Base-by-base conservation (phyloP, 805 yeast genomes). In the Ogataea paraovalis region DNA sequence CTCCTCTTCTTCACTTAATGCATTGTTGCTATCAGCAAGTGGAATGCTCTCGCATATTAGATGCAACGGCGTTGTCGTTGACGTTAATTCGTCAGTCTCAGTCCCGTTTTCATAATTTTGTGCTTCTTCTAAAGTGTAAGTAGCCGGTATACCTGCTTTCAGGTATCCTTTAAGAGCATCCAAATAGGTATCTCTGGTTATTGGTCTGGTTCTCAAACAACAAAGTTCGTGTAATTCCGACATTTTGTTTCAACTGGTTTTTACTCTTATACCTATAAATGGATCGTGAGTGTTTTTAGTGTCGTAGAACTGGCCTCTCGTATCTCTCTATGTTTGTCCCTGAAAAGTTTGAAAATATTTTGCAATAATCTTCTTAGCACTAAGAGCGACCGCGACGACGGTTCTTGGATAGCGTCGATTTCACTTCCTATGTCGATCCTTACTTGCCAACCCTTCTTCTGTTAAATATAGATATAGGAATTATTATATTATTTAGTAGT, bases 41-140 rank as follows among this genome's bases (percentile, higher is more conserved):
- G 76, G 75, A 12, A 84, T 56, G 39, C 78, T 71, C 40, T 80
- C 76, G 45, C 84, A 76, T 7, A 88, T 73, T 40, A 83, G 59
- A 64, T 89, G 96, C 53, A 88, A 68, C 13, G 96, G 95, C 0
- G 96, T 87, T 2, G 96, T 87, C 16, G 86, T 86, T 8, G 46
- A 66, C 4, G 46, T 57, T 9, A 65, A 52, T 14, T 67, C 71
- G 19, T 64, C 70, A 16, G 34, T 19, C 20, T 71, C 74, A 28
- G 45, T 53, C 21, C 64, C 76, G 51, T 76, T 65, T 42, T 74
- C 78, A 56, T 67, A 83, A 43, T 80, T 80, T 41, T 78, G 75
- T 7, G 82, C 87, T 60, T 87, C 95, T 64, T 87, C 94, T 10
- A 83, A 62, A 0, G 96, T 87, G 52, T 87, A 85, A 0, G 96